These are phyloP conservation scores for Phragmites australis DNA, from an alignment of 176 grass and related monocot genomes.

Conservation along the genomic window DNA sequence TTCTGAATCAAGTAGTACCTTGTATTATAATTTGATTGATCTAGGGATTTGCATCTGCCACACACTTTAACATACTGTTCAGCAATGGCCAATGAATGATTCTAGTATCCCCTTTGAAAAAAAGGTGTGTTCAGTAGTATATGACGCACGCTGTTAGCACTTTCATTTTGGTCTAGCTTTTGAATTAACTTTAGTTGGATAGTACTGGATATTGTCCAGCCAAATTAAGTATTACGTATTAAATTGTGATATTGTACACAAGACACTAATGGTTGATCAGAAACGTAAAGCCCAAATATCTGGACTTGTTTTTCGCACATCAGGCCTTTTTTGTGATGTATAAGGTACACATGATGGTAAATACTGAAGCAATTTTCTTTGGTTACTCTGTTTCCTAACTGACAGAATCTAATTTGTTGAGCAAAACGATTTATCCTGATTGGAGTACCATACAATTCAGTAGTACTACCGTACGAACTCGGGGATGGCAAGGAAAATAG, in stretches of 20 bases:
- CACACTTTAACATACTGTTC: not conserved
- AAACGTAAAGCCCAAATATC: not conserved
- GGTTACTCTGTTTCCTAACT: not conserved
- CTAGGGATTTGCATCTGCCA: not conserved
- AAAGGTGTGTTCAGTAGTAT: not conserved
- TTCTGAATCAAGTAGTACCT: not conserved
- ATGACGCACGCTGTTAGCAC: not conserved
- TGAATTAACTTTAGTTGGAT: not conserved
- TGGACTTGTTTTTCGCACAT: not conserved
- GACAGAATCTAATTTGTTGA: not conserved
- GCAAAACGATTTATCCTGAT: not conserved
- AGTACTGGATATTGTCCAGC: not conserved
- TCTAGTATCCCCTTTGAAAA: not conserved
- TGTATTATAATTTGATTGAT: not conserved
- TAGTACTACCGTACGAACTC: too few relatives aligned
- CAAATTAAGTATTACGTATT: not conserved
- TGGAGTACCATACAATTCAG: not conserved
- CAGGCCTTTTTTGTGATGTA: not conserved
- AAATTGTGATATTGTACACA: not conserved
- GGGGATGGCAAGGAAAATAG: not conserved
- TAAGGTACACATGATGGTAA: not conserved
- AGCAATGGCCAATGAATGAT: not conserved
- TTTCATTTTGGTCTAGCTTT: constrained; percentile 12
- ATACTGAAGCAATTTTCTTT: not conserved
- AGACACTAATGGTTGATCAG: not conserved